Percentiles rank a stretch among this genome's conserved stretches.
phyloP scores from a whole-genome alignment of 768 basidiomycete species.

The Boletus rubroflammeus region DNA sequence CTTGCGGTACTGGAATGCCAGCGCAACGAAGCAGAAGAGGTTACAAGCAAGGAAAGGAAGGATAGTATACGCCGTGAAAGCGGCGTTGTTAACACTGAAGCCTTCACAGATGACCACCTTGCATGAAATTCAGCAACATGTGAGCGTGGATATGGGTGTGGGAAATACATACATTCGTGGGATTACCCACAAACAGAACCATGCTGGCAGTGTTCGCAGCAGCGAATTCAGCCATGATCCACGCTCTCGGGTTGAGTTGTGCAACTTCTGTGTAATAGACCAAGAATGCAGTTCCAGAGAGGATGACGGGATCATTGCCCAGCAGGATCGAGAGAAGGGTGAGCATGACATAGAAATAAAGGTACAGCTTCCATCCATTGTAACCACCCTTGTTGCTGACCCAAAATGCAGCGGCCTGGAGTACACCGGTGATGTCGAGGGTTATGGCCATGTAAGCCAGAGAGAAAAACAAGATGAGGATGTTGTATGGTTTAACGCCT shows the following conservation, averaged over 20 bases:
- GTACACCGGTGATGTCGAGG: conserved; percentile 82
- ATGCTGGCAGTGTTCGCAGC: conserved; percentile 78
- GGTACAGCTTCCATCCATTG: conserved; percentile 68
- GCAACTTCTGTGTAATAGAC: conserved; percentile 77
- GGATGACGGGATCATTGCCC: conserved; percentile 94
- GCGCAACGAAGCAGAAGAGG: conserved; percentile 59
- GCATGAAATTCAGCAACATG: not conserved
- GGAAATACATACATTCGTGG: conserved; percentile 61
- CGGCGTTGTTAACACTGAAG: conserved; percentile 70
- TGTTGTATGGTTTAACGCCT: conserved; percentile 86
- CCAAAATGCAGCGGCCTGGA: conserved; percentile 85
- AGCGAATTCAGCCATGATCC: conserved; percentile 75
- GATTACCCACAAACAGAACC: conserved; percentile 82
- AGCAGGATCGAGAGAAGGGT: conserved; percentile 71
- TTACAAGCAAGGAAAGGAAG: conserved; percentile 71
- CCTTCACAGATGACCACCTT: conserved; percentile 81
- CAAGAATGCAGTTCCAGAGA: conserved; percentile 87
- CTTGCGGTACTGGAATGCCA: conserved; percentile 56
- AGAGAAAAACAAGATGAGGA: conserved; percentile 88
- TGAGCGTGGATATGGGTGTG: not conserved
- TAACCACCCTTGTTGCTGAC: conserved; percentile 77
- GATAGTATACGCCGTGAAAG: conserved; percentile 80
- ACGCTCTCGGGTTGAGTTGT: conserved; percentile 50
- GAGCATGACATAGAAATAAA: conserved; percentile 83
- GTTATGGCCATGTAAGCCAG: conserved; percentile 93